phyloP scores from a whole-genome alignment of 768 basidiomycete species.

The Terana coerulea region DNA sequence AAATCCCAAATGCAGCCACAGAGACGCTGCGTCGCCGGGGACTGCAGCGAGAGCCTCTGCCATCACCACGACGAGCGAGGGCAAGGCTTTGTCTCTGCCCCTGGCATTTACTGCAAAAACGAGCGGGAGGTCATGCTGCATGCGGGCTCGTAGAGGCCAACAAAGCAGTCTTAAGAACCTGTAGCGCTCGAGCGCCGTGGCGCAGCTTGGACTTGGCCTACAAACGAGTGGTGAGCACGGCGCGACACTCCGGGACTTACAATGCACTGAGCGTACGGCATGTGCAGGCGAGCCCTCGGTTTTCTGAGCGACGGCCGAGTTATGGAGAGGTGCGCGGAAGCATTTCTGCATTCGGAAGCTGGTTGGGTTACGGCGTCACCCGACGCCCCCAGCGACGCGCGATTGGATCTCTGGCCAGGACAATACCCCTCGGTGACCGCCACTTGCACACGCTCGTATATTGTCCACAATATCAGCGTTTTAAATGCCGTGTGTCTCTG shows the following conservation, averaged over 20 bases:
- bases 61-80: neutral
- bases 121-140: neutral
- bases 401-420: neutral
- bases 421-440: neutral
- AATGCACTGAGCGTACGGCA: neutral
- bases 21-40: neutral
- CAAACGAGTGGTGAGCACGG: neutral
- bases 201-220: neutral
- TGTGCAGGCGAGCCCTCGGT: neutral
- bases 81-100: no score
- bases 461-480: no score
- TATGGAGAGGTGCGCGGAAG: slow-evolving; percentile 5
- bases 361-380: slow-evolving; percentile 3
- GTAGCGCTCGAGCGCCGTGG: neutral
- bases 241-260: neutral
- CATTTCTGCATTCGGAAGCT: neutral
- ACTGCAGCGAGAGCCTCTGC: neutral
- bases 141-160: neutral
- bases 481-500: no score
- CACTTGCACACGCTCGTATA: neutral
- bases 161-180: neutral
- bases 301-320: neutral
- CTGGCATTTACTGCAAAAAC: neutral
- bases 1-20: slow-evolving; percentile 9
- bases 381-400: neutral